These are phyloP conservation scores for Tulasnella sp. DNA, from an alignment of 768 basidiomycete species.

Conservation along the genomic window DNA sequence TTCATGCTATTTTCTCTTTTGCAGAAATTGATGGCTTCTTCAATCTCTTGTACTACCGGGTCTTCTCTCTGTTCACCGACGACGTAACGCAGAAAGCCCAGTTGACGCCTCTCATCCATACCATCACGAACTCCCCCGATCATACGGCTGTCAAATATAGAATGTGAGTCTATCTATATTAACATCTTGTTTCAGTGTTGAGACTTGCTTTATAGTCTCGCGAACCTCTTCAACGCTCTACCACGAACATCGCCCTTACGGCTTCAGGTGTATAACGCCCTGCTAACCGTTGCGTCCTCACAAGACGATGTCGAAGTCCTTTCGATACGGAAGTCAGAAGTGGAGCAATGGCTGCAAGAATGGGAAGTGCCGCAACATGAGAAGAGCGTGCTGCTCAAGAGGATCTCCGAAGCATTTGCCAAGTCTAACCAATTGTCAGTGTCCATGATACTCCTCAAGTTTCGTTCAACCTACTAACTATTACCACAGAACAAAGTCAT, in stretches of 20 bases:
- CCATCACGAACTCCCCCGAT: slow-evolving; percentile 42
- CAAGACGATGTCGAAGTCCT: slow-evolving; percentile 55
- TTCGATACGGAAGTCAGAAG: slow-evolving; percentile 43
- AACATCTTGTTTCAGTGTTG: background rate
- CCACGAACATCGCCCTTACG: slow-evolving; percentile 58
- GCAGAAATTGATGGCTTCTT: slow-evolving; percentile 81
- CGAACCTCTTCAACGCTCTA: slow-evolving; percentile 70
- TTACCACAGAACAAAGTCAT: slow-evolving; percentile 41
- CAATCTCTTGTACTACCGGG: slow-evolving; percentile 66
- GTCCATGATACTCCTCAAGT: background rate
- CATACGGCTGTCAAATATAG: slow-evolving; percentile 58
- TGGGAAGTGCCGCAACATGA: slow-evolving; percentile 57
- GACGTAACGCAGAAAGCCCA: slow-evolving; percentile 45
- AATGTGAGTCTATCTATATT: slow-evolving; percentile 40
- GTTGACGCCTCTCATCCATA: slow-evolving; percentile 39
- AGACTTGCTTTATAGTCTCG: slow-evolving; percentile 37
- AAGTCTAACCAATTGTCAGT: slow-evolving; percentile 49
- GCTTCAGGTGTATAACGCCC: slow-evolving; percentile 46
- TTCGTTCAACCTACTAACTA: background rate
- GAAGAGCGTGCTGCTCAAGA: slow-evolving; percentile 54
- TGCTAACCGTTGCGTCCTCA: slow-evolving; percentile 46
- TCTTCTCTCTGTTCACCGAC: slow-evolving; percentile 47
- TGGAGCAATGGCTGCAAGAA: slow-evolving; percentile 69
- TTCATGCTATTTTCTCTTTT: too few species aligned
- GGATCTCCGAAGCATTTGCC: slow-evolving; percentile 47